Conservation (phyloP, 2,329 filamentous ascomycete genomes). For the Arthrinium phaeospermum region DNA sequence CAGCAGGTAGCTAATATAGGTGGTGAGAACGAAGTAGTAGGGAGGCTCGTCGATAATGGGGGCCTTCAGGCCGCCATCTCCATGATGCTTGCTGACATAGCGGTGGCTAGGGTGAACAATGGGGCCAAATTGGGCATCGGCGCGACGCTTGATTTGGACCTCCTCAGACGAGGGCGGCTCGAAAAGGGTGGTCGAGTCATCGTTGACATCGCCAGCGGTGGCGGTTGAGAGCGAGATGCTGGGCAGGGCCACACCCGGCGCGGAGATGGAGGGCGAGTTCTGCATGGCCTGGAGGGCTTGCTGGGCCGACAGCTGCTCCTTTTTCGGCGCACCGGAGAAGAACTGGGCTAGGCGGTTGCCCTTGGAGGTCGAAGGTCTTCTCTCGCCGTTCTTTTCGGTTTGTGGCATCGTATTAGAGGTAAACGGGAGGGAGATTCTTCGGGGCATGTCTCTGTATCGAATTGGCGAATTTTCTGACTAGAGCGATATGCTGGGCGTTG, state of each 20-base stretch:
- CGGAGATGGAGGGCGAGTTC: constrained; percentile 68
- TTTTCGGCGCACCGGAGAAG: constrained; percentile 83
- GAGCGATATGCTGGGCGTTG: too few relatives aligned
- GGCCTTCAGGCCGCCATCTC: constrained; percentile 72
- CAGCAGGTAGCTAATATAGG: constrained; percentile 97
- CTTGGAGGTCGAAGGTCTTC: constrained; percentile 68
- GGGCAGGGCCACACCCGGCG: constrained; percentile 78
- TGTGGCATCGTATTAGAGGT: constrained; percentile 51
- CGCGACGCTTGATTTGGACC: constrained; percentile 73
- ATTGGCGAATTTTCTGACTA: neutral
- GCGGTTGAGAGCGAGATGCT: constrained; percentile 92
- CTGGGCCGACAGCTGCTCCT: constrained; percentile 68
- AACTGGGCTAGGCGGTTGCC: constrained; percentile 80
- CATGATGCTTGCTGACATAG: constrained; percentile 88
- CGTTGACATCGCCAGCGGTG: constrained; percentile 74
- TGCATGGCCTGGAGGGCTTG: constrained; percentile 72
- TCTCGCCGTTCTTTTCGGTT: constrained; percentile 57
- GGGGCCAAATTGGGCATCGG: constrained; percentile 91
- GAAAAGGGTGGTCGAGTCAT: constrained; percentile 79
- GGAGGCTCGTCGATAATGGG: constrained; percentile 94
- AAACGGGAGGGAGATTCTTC: constrained; percentile 64
- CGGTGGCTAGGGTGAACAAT: constrained; percentile 80
- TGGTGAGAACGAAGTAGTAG: constrained; percentile 96
- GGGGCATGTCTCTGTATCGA: constrained; percentile 53
- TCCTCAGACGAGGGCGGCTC: constrained; percentile 87